These are phyloP conservation scores for Periglandula ipomoeae DNA, from an alignment of 2,329 filamentous ascomycete species.

Conservation along the genomic window DNA sequence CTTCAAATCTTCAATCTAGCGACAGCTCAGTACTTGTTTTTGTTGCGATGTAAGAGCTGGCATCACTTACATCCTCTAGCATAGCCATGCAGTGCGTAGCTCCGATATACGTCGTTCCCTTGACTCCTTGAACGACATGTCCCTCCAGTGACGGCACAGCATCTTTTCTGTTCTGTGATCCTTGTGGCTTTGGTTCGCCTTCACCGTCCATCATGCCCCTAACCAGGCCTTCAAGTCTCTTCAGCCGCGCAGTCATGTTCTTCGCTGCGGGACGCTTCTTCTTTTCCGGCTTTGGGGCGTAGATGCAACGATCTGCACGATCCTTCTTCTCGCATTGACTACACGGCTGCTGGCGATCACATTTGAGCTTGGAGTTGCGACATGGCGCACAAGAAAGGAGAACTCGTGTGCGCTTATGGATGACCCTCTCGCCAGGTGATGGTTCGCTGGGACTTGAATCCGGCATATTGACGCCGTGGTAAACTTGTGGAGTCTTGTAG, in stretches of 20 bases:
- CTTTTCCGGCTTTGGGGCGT: constrained; percentile 36
- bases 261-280: constrained; percentile 29
- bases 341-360: constrained; percentile 44
- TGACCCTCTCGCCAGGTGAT: constrained; percentile 5
- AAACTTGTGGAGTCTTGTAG: neutral
- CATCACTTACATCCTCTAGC: constrained; percentile 44
- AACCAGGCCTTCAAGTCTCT: constrained; percentile 49
- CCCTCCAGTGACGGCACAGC: constrained; percentile 20
- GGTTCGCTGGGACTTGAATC: constrained; percentile 15
- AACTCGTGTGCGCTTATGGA: constrained; percentile 36
- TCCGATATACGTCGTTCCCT: constrained; percentile 43
- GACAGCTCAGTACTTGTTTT: neutral
- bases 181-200: neutral
- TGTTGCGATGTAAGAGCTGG: neutral
- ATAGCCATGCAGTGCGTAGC: constrained; percentile 53
- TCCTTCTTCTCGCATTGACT: constrained; percentile 42
- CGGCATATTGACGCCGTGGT: neutral
- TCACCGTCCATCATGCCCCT: constrained; percentile 41
- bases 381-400: constrained; percentile 45
- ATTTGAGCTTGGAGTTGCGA: constrained; percentile 46
- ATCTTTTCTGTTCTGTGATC: neutral
- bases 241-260: constrained; percentile 45
- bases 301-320: constrained; percentile 35
- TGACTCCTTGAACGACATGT: constrained; percentile 27
- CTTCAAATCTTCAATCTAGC: constrained; percentile 50